A percentile compares a stretch with the other conserved stretches of the same genome.
Conservation (phyloP, 2,329 filamentous ascomycete species). For the Passalora sequoiae region DNA sequence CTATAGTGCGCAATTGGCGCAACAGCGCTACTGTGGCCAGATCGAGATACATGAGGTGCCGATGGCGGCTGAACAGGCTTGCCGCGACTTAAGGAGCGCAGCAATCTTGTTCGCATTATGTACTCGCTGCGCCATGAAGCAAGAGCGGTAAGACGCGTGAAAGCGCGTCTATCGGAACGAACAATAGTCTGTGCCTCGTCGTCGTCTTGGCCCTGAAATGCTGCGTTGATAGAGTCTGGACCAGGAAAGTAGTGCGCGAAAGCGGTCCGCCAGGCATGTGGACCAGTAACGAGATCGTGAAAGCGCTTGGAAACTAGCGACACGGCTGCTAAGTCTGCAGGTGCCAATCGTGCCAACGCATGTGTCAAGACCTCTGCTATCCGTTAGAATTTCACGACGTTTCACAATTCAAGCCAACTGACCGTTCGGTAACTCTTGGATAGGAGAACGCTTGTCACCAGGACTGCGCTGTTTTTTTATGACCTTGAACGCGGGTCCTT, state of each 20-base stretch:
- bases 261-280: slow-evolving; percentile 88
- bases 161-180: slow-evolving; percentile 69
- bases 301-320: slow-evolving; percentile 85
- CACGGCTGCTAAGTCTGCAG: slow-evolving; percentile 74
- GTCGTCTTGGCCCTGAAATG: slow-evolving; percentile 37
- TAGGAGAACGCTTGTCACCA: slow-evolving; percentile 43
- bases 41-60: slow-evolving; percentile 50
- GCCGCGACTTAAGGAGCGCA: slow-evolving; percentile 75
- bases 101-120: slow-evolving; percentile 74
- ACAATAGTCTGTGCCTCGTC: slow-evolving; percentile 52
- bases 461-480: slow-evolving; percentile 44
- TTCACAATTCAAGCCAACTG: slow-evolving; percentile 34
- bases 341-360: slow-evolving; percentile 81
- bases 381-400: no score
- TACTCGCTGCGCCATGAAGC: slow-evolving; percentile 98
- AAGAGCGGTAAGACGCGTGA: slow-evolving; percentile 72
- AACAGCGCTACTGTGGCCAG: slow-evolving; percentile 57
- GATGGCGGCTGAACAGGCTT: slow-evolving; percentile 61
- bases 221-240: slow-evolving; percentile 51
- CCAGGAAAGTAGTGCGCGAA: slow-evolving; percentile 89
- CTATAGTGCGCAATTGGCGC: slow-evolving; percentile 78
- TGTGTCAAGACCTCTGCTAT: slow-evolving; percentile 80
- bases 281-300: slow-evolving; percentile 78
- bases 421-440: slow-evolving; percentile 76
- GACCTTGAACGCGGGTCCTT: slow-evolving; percentile 50